These are phyloP conservation scores for Alnus rubra DNA, from an alignment of 306 rosid species.

Conservation along the genomic window DNA sequence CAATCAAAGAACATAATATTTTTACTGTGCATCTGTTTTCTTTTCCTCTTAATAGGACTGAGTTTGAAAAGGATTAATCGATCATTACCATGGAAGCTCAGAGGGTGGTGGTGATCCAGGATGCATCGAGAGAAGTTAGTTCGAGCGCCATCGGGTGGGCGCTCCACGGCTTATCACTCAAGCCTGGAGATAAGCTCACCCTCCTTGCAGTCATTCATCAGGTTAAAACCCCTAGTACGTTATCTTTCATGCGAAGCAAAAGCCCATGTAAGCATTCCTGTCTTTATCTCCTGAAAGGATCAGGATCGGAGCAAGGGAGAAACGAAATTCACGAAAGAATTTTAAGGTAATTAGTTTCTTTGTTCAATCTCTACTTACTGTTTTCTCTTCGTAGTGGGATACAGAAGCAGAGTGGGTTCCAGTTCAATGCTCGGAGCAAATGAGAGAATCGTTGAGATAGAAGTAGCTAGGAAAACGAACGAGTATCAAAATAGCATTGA, in stretches of 20 bases:
- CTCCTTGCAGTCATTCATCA: conserved; percentile 64
- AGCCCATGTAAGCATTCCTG: conserved; percentile 33
- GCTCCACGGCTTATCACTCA: conserved; percentile 42
- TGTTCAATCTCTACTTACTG: background rate
- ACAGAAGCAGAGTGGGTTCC: conserved; percentile 48
- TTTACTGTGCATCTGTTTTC: no score
- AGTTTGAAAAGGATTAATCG: background rate
- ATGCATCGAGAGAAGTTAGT: conserved; percentile 53
- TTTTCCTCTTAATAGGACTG: background rate
- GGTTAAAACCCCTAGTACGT: conserved; percentile 68
- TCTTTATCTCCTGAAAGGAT: background rate
- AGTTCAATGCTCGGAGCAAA: conserved; percentile 48
- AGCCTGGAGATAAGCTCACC: conserved; percentile 61
- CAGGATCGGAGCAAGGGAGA: background rate
- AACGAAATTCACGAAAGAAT: background rate
- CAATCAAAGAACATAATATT: background rate
- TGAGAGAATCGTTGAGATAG: conserved; percentile 40
- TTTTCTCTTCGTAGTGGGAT: conserved; percentile 60
- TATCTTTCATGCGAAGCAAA: conserved; percentile 35
- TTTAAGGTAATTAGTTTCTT: background rate
- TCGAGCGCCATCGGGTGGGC: conserved; percentile 47
- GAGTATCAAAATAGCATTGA: conserved; percentile 43
- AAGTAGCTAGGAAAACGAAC: conserved; percentile 39
- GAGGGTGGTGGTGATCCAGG: conserved; percentile 69
- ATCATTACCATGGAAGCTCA: conserved; percentile 34